These are phyloP conservation scores for Claviceps quebecensis DNA, from an alignment of 2,329 filamentous ascomycete species.

Conservation along the genomic window DNA sequence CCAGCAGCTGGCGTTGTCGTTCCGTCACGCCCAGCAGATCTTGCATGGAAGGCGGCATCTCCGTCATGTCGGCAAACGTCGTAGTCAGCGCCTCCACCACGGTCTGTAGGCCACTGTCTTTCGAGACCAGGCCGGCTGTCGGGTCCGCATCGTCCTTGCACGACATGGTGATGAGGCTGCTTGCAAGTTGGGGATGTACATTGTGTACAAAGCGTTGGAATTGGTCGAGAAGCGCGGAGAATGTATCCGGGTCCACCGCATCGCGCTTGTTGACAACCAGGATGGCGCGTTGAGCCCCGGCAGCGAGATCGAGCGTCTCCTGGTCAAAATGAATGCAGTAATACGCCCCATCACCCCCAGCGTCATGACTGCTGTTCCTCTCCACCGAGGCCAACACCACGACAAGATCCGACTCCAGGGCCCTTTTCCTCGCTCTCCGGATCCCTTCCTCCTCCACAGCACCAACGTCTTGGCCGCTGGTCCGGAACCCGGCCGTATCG, in stretches of 20 bases:
- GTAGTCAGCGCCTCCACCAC: slow-evolving; percentile 55
- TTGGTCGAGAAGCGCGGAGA: slow-evolving; percentile 23
- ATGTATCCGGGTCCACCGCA: slow-evolving; percentile 20
- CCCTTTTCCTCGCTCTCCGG: slow-evolving; percentile 66
- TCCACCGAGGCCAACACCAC: slow-evolving; percentile 70
- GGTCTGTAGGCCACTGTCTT: slow-evolving; percentile 50
- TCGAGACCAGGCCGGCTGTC: slow-evolving; percentile 15
- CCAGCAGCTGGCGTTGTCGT: slow-evolving; percentile 70
- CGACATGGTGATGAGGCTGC: slow-evolving; percentile 43
- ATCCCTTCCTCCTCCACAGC: slow-evolving; percentile 82
- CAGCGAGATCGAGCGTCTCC: slow-evolving; percentile 41
- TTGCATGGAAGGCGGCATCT: slow-evolving; percentile 56
- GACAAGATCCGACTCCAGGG: slow-evolving; percentile 71
- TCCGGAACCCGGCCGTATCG: slow-evolving; percentile 81
- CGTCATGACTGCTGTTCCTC: slow-evolving; percentile 12
- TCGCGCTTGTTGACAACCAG: slow-evolving; percentile 53
- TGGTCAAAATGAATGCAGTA: slow-evolving; percentile 34
- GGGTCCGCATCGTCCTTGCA: slow-evolving; percentile 44
- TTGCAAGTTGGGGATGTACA: slow-evolving; percentile 13
- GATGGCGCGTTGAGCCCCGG: slow-evolving; percentile 32
- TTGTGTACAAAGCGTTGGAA: slow-evolving; percentile 20
- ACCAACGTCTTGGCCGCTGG: slow-evolving; percentile 39
- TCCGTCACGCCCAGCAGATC: slow-evolving; percentile 84
- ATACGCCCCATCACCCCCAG: slow-evolving; percentile 10
- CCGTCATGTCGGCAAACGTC: slow-evolving; percentile 58